A percentile compares a stretch with the other conserved stretches of the same genome.
phyloP scores from a whole-genome alignment of 2,329 filamentous ascomycete species.

The Neospermospora avenae region DNA sequence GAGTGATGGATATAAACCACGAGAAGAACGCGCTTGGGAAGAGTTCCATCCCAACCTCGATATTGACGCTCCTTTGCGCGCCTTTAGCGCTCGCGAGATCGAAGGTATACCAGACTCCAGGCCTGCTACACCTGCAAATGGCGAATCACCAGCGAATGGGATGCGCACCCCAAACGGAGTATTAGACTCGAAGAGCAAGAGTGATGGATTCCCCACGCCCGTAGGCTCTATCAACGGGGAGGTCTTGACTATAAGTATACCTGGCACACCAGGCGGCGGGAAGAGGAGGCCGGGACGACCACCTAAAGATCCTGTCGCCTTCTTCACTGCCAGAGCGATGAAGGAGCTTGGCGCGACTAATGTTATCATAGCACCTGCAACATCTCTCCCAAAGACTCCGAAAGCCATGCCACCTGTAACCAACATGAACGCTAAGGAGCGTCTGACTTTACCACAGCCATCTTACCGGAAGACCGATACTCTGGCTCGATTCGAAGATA shows the following conservation, averaged over 20 bases:
- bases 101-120: constrained; percentile 63
- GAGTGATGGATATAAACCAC: constrained; percentile 93
- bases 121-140: constrained; percentile 39
- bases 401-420: constrained; percentile 59
- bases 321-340: constrained; percentile 48
- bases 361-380: constrained; percentile 20
- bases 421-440: constrained; percentile 78
- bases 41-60: constrained; percentile 96
- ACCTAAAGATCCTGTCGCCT: constrained; percentile 57
- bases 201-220: constrained; percentile 26
- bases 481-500: constrained; percentile 79
- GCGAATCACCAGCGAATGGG: constrained; percentile 37
- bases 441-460: constrained; percentile 72
- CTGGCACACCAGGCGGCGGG: constrained; percentile 37
- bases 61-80: constrained; percentile 74
- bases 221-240: constrained; percentile 27
- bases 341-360: constrained; percentile 30
- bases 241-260: constrained; percentile 34
- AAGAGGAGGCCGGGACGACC: constrained; percentile 63
- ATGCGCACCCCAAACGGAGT: constrained; percentile 22
- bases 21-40: constrained; percentile 95
- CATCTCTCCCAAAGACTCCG: constrained; percentile 48
- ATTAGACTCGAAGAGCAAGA: constrained; percentile 26
- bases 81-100: constrained; percentile 80
- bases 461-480: constrained; percentile 74